Evolutionary conservation across 768 basidiomycete species (phyloP).

Genomic region (Tricholoma hemisulphureum): DNA sequence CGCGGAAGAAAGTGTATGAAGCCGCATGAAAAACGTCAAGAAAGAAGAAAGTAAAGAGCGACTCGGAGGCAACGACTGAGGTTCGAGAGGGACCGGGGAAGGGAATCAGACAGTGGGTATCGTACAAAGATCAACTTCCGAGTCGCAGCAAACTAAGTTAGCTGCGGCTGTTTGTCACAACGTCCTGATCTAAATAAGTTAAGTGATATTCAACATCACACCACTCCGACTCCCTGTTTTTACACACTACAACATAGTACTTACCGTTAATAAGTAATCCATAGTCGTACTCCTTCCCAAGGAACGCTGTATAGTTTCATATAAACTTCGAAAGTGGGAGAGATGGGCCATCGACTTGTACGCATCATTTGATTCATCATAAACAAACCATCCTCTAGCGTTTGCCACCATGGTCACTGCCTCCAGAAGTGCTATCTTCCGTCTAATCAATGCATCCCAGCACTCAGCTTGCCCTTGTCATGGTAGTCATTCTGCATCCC

Average conservation of each 20-base stretch:
- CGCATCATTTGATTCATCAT: too few species aligned
- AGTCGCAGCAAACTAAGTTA: not conserved
- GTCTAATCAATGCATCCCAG: conserved; percentile 75
- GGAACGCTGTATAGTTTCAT: too few species aligned
- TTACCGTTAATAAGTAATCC: too few species aligned
- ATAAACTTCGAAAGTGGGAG: too few species aligned
- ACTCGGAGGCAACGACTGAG: conserved; percentile 3
- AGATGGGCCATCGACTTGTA: too few species aligned
- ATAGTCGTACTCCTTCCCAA: too few species aligned
- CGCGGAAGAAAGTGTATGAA: conserved; percentile 31
- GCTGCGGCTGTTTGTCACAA: not conserved
- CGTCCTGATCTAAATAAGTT: not conserved
- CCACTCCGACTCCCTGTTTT: too few species aligned
- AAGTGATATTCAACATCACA: too few species aligned
- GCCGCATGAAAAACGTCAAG: conserved; percentile 41
- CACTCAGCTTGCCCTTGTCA: conserved; percentile 80
- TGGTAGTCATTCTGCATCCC: conserved; percentile 40
- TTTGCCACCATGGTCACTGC: conserved; percentile 44
- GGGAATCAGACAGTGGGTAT: conserved; percentile 12
- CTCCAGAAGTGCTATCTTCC: conserved; percentile 62
- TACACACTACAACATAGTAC: too few species aligned
- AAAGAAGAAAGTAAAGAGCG: conserved; percentile 19
- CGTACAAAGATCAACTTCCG: too few species aligned
- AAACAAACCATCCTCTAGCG: too few species aligned
- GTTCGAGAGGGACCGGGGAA: conserved; percentile 10